Conservation (phyloP, 2,329 filamentous ascomycete genomes). For the Calonectria henricotiae region DNA sequence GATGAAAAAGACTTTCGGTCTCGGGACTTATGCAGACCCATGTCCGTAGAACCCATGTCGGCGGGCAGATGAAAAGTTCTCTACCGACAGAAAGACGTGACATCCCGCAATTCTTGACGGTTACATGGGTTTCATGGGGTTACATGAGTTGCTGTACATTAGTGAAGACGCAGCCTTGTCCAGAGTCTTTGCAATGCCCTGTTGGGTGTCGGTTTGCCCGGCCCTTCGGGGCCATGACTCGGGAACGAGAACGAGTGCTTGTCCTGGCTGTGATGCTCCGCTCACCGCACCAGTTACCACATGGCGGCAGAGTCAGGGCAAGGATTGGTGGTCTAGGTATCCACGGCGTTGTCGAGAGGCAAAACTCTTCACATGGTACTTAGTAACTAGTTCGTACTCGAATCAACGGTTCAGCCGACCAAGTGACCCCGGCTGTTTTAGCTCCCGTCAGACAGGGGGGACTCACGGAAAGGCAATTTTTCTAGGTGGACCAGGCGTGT, state of each 20-base stretch:
- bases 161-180: conserved; percentile 17
- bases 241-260: neutral
- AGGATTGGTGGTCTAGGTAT: neutral
- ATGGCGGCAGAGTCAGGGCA: neutral
- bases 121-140: neutral
- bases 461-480: neutral
- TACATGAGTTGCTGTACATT: conserved; percentile 9
- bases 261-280: neutral
- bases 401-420: neutral
- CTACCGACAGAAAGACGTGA: neutral
- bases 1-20: conserved; percentile 4
- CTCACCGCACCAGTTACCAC: neutral
- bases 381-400: neutral
- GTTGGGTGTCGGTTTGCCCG: neutral
- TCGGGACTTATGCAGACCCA: neutral
- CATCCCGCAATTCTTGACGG: conserved; percentile 2
- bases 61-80: neutral
- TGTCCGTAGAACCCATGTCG: neutral
- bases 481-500: neutral
- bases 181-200: neutral
- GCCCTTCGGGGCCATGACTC: too few species aligned
- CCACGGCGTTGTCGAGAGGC: neutral
- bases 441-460: conserved; percentile 4
- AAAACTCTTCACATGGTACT: neutral
- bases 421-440: neutral